phyloP scores from a whole-genome alignment of 2,329 filamentous ascomycete genomes.

The Arachnomyces sp. region DNA sequence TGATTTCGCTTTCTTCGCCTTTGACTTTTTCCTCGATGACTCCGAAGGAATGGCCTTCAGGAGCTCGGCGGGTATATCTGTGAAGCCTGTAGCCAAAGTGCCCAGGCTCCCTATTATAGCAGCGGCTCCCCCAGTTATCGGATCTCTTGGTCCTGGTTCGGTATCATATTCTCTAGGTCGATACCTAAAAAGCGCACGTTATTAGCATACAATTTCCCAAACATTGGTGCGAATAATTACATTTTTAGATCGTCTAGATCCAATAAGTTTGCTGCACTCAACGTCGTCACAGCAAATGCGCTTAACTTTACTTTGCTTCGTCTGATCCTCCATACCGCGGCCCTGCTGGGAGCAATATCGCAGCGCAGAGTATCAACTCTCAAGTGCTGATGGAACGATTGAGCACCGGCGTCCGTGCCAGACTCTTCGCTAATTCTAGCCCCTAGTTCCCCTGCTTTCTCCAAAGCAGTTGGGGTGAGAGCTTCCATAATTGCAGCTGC shows the following conservation, averaged over 20 bases:
- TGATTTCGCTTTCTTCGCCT: no score
- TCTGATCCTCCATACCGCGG: slow-evolving; percentile 68
- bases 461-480: slow-evolving; percentile 51
- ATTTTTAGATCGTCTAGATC: slow-evolving; percentile 66
- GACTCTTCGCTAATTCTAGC: slow-evolving; percentile 58
- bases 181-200: slow-evolving; percentile 27
- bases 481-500: slow-evolving; percentile 57
- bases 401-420: slow-evolving; percentile 56
- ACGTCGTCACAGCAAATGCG: slow-evolving; percentile 61
- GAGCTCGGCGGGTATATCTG: slow-evolving; percentile 58
- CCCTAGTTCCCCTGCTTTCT: slow-evolving; percentile 52
- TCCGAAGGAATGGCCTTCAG: slow-evolving; percentile 32
- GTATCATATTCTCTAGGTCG: slow-evolving; percentile 63
- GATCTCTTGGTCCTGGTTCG: slow-evolving; percentile 70
- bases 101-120: slow-evolving; percentile 78
- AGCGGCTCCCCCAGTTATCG: slow-evolving; percentile 66
- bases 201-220: slow-evolving; percentile 25
- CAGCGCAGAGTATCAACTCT: slow-evolving; percentile 62
- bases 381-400: slow-evolving; percentile 65
- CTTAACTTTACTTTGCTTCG: slow-evolving; percentile 61
- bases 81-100: slow-evolving; percentile 72
- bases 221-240: slow-evolving; percentile 37
- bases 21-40: slow-evolving; percentile 15
- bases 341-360: slow-evolving; percentile 57
- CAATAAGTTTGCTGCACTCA: slow-evolving; percentile 58